Conservation (phyloP, 441 rosid species). For the Isatis lusitanica region DNA sequence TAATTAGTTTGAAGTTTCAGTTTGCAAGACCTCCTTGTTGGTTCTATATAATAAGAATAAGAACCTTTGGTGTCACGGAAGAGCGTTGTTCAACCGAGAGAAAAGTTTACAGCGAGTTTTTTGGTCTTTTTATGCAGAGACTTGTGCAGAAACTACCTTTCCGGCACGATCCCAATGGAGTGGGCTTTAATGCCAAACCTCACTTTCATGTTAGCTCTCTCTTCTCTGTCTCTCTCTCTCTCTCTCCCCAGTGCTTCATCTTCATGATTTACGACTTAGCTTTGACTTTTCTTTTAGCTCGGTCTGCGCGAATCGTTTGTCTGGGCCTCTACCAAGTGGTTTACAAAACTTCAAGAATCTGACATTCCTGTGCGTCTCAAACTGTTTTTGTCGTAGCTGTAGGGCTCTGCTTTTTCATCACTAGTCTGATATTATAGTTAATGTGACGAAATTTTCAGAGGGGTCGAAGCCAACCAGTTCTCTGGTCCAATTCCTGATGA, state of each 20-base stretch:
- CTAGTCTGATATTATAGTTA: not conserved
- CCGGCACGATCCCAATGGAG: slow-evolving; percentile 32
- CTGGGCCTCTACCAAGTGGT: slow-evolving; percentile 27
- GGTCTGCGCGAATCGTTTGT: slow-evolving; percentile 10
- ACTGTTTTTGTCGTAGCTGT: not conserved
- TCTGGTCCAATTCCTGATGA: slow-evolving; percentile 26
- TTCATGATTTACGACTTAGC: not conserved
- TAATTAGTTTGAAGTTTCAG: not conserved
- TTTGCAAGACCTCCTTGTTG: not conserved
- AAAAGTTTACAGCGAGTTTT: not conserved
- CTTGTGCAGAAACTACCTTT: slow-evolving; percentile 22
- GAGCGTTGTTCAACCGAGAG: not conserved
- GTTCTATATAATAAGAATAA: not conserved
- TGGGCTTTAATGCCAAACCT: slow-evolving; percentile 29
- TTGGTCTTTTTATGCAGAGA: slow-evolving; percentile 19
- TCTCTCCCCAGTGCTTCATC: not conserved
- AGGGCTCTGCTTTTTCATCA: too few relatives aligned
- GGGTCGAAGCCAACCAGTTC: slow-evolving; percentile 26
- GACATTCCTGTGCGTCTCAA: slow-evolving; percentile 6
- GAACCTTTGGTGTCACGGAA: not conserved
- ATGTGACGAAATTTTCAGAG: not conserved
- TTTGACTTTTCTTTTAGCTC: not conserved
- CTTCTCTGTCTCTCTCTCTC: not conserved
- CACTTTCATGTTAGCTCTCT: slow-evolving; percentile 1
- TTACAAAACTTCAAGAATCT: slow-evolving; percentile 28